Evolutionary conservation across 768 basidiomycete genomes (phyloP).

Genomic region (Panellus pusillus): DNA sequence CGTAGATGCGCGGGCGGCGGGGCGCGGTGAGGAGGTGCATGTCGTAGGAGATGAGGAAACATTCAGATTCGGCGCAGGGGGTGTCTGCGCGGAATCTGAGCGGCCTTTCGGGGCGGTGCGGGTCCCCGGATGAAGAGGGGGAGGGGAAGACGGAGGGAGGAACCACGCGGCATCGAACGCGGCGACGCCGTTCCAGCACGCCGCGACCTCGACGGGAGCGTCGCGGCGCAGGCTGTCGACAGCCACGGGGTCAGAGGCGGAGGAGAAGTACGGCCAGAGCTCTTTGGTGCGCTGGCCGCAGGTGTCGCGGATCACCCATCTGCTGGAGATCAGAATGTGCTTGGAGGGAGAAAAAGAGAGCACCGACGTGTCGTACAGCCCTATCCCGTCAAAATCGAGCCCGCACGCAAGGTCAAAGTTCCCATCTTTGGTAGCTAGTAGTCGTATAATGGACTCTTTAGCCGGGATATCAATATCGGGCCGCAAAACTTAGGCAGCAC

Average conservation of each 20-base stretch:
- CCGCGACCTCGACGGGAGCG: conserved; percentile 67
- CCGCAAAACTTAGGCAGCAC: conserved; percentile 42
- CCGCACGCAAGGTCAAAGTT: conserved; percentile 81
- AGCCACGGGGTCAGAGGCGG: conserved; percentile 53
- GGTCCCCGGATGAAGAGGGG: not conserved
- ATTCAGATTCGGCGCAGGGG: conserved; percentile 22
- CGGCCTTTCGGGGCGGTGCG: conserved; percentile 4
- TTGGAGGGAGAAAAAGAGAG: conserved; percentile 31
- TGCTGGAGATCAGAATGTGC: not conserved
- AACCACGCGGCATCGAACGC: conserved; percentile 50
- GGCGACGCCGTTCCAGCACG: conserved; percentile 84
- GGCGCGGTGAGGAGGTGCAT: conserved; percentile 24
- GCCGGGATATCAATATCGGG: not conserved
- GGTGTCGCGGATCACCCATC: conserved; percentile 24
- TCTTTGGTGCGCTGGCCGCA: conserved; percentile 54
- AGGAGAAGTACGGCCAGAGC: conserved; percentile 69
- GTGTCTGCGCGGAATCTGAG: conserved; percentile 22
- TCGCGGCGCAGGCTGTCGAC: conserved; percentile 57
- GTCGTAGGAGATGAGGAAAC: conserved; percentile 22
- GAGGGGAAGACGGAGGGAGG: not conserved
- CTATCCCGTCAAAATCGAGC: conserved; percentile 49
- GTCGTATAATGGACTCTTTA: conserved; percentile 62
- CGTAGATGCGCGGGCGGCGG: conserved; percentile 19
- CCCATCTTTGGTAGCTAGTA: conserved; percentile 20
- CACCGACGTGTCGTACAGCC: conserved; percentile 55